phyloP scores from a whole-genome alignment of 2,329 filamentous ascomycete species.

The Cladosporium sp. region DNA sequence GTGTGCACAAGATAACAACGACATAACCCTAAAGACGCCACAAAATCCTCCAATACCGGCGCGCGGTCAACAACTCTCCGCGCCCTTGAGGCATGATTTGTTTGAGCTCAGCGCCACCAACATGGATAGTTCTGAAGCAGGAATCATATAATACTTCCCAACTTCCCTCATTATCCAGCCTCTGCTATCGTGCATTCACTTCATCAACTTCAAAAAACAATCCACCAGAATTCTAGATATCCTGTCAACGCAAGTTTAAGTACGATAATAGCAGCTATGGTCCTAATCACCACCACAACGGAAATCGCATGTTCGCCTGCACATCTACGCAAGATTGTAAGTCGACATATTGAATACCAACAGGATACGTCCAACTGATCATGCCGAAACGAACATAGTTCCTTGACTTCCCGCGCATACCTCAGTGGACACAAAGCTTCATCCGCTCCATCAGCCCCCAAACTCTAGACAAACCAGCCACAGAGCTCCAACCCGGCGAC shows the following conservation, averaged over 20 bases:
- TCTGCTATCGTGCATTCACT: neutral
- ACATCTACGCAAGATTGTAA: neutral
- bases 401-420: conserved; percentile 22
- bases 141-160: neutral
- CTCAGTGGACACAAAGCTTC: conserved; percentile 18
- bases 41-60: neutral
- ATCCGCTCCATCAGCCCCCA: conserved; percentile 19
- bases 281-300: neutral
- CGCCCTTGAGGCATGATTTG: neutral
- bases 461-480: neutral
- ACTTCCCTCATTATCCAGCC: neutral
- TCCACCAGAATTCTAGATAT: neutral
- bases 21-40: neutral
- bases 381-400: conserved; percentile 13
- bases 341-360: neutral
- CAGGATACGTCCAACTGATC: neutral
- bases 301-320: conserved; percentile 1
- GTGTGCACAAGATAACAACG: neutral
- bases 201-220: neutral
- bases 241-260: neutral
- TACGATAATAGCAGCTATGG: neutral
- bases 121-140: neutral
- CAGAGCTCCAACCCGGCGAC: conserved; percentile 19
- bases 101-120: neutral
- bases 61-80: neutral